These are phyloP conservation scores for Chiua sp. DNA, from an alignment of 1,284 basidiomycete genomes.

Conservation along the genomic window DNA sequence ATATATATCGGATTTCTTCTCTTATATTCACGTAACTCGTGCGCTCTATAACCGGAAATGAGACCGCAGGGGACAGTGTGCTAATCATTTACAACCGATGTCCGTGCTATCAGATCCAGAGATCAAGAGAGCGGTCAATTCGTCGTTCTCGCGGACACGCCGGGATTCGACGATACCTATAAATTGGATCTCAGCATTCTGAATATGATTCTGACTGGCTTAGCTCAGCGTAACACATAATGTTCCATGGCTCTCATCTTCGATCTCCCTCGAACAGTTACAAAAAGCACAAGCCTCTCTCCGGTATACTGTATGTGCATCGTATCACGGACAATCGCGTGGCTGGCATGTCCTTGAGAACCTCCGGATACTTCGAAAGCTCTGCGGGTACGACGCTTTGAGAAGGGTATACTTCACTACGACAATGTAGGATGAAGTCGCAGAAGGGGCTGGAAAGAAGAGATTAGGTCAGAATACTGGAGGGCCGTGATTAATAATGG, in stretches of 20 bases:
- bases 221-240: slow-evolving; percentile 3
- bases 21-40: slow-evolving; percentile 23
- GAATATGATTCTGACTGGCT: slow-evolving; percentile 24
- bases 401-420: slow-evolving; percentile 44
- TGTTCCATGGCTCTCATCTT: background rate
- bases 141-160: slow-evolving; percentile 7
- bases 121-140: background rate
- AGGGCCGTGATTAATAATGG: background rate
- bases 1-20: no score
- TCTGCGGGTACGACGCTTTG: slow-evolving; percentile 16
- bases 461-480: slow-evolving; percentile 26
- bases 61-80: slow-evolving; percentile 14
- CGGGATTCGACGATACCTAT: slow-evolving; percentile 1
- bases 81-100: slow-evolving; percentile 21
- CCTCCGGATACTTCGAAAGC: slow-evolving; percentile 46
- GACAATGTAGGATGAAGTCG: slow-evolving; percentile 35
- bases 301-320: slow-evolving; percentile 54
- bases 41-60: slow-evolving; percentile 20
- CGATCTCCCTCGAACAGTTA: slow-evolving; percentile 29
- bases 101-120: slow-evolving; percentile 10
- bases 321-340: slow-evolving; percentile 53
- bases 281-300: slow-evolving; percentile 34
- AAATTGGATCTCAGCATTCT: slow-evolving; percentile 27
- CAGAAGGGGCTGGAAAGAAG: slow-evolving; percentile 13
- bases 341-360: slow-evolving; percentile 46